Evolutionary conservation across 1,284 basidiomycete genomes (phyloP), one percentile per base, ranked within the genome.

Genomic region (Rhizoctonia solani): DNA sequence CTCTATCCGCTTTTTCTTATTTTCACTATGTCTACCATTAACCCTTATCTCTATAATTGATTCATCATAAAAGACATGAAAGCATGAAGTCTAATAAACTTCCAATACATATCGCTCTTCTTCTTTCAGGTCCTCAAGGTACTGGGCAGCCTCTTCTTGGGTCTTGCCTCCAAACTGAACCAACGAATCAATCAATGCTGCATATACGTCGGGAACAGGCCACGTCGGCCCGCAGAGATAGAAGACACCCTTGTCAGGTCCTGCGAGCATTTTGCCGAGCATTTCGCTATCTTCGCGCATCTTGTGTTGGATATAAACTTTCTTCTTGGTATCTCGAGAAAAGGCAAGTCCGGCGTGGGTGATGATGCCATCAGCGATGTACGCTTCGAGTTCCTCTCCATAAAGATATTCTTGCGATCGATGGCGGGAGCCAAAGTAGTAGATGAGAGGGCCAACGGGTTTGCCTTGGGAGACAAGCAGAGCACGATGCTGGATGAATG

Each of bases 301-400:
- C 83, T 93, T 95, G 83, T 99, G 92, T 79, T 99, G 96, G 75
- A 99, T 99, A 79, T 99, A 99, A 53, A 97, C 88, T 80, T 99
- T 99, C 77, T 89, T 85, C 67, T 85, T 85, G 3, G 88, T 87
- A 77, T 99, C 97, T 72, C 97, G 89, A 50, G 96, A 98, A 83
- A 99, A 99, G 25, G 97, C 97, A 54, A 99, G 84, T 25, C 97
- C 95, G 29, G 93, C 89, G 73, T 88, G 88, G 34, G 92, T 87
- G 77, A 98, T 89, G 70, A 95, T 82, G 54, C 89, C 87, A 72
- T 93, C 92, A 13, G 85, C 80, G 66, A 97, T 86, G 76, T 86
- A 92, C 4, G 90, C 87, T 76, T 92, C 90, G 72, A 92, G 87
- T 79, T 95, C 93, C 75, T 95, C 93, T 58, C 94, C 95, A 78